Evolutionary conservation across 495 filamentous ascomycete genomes (phyloP), one percentile per base, ranked within the genome.

Genomic region (Lepraria neglecta): DNA sequence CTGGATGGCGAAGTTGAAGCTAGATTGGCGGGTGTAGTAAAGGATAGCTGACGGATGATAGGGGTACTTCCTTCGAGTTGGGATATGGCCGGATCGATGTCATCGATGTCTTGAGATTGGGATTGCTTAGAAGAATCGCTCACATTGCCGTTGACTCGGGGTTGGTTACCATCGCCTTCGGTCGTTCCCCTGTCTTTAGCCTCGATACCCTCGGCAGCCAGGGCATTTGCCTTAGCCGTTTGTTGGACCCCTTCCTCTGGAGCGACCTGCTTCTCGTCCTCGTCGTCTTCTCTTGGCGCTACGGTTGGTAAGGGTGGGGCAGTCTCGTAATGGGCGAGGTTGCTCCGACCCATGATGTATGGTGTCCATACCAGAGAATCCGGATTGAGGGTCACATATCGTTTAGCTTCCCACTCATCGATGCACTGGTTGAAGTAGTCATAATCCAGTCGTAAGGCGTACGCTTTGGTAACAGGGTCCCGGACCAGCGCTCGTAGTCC

Each of bases 331-430:
- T 90, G 87, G 0, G 84, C 86, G n/a, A 86, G 82, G 57, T 89
- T 91, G 69, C 82, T 86, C 56, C 88, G 82, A 27, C 92, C 92
- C 90, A 96, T 97, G 57, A 98, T 83, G 72, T 94, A 98, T 14
- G 95, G 94, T n/a, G 90, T 96, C 94, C 94, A 98, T 3, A 92
- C 85, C 43, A 98, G 79, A 11, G 84, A 83, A 60, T 86, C 83
- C 3, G 86, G 84, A 66, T 95, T 91, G 43, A 98, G 82, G 62
- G 84, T 88, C 17, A 95, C 85, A 65, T 96, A 92, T 7, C 84
- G 82, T 70, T 96, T 96, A 55, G 77, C 80, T 71, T 96, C 89
- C 84, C 91, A 92, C 56, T 88, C 88, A 12, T 81, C 79, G 60
- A 97, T 89, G 69, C 92, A 92, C 62, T 92, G 84, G 51, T 84